Conservation (phyloP, 1,139 yeast genomes). For the Taphrina communis region DNA sequence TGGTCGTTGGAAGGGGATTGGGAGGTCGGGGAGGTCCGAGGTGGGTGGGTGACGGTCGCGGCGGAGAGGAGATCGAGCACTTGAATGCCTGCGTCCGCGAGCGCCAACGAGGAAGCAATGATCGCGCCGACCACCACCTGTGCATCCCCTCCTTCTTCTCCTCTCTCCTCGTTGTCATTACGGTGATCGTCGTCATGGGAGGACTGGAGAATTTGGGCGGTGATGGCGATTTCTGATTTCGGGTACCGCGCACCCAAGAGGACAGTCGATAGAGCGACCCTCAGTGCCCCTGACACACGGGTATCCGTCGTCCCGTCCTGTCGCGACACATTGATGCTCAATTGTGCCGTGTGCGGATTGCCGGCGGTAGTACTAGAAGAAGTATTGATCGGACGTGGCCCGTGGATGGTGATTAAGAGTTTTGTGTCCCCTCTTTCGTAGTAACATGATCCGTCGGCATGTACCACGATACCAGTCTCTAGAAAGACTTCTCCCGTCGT, state of each 20-base stretch:
- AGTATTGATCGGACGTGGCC: constrained; percentile 21
- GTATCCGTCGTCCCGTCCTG: neutral
- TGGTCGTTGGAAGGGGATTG: neutral
- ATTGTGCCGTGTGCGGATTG: neutral
- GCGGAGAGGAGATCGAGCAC: constrained; percentile 24
- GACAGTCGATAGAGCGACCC: neutral
- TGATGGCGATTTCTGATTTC: constrained; percentile 38
- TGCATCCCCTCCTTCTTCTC: neutral
- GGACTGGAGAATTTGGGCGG: constrained; percentile 28
- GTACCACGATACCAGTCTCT: neutral
- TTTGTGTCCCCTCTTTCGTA: constrained; percentile 21
- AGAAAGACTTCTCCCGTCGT: neutral
- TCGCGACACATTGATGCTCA: neutral
- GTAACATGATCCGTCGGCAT: constrained; percentile 16
- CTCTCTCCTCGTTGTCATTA: neutral
- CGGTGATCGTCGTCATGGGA: too few species aligned
- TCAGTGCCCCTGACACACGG: neutral
- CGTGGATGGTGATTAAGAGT: constrained; percentile 17
- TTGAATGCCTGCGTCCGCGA: constrained; percentile 30
- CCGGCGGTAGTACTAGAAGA: neutral
- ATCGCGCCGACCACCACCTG: constrained; percentile 20
- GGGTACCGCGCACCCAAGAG: constrained; percentile 16
- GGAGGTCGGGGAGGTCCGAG: neutral
- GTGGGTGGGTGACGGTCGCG: constrained; percentile 5
- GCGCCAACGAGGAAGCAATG: constrained; percentile 17